These are phyloP conservation scores for Colletotrichum liriopes DNA, from an alignment of 2,329 filamentous ascomycete species.

Conservation along the genomic window DNA sequence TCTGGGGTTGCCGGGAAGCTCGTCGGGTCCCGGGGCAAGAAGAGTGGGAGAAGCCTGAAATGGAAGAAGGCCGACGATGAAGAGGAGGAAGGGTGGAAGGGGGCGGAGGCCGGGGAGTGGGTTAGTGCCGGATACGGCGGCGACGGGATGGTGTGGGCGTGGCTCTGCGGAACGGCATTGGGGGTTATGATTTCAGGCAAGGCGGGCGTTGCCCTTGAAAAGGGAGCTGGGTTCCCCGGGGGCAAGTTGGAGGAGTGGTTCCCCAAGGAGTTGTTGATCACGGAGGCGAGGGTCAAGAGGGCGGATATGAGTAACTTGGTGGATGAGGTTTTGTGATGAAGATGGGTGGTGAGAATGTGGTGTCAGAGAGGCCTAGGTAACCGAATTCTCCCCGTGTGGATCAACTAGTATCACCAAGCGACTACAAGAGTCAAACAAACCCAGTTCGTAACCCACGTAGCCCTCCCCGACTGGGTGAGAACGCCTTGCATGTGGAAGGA, in stretches of 20 bases:
- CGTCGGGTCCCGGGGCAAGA: background rate
- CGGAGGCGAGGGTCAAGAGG: conserved; percentile 53
- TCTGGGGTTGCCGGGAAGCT: conserved; percentile 46
- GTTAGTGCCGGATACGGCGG: conserved; percentile 67
- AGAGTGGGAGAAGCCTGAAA: accelerated
- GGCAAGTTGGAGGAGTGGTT: conserved; percentile 59
- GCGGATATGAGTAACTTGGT: conserved; percentile 56
- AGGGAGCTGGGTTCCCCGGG: conserved; percentile 53
- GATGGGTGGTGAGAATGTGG: too few species aligned
- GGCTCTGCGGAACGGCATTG: conserved; percentile 65
- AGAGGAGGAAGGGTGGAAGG: background rate
- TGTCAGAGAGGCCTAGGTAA: too few species aligned
- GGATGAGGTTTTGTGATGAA: conserved; percentile 40
- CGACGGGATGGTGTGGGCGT: conserved; percentile 69
- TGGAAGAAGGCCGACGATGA: background rate
- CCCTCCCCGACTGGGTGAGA: too few species aligned
- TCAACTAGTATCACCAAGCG: too few species aligned
- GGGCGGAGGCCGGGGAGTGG: conserved; percentile 60
- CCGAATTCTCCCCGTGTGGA: too few species aligned
- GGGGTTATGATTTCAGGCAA: conserved; percentile 62
- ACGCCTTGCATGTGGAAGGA: too few species aligned
- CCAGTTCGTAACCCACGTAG: too few species aligned
- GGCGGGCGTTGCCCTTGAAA: conserved; percentile 50
- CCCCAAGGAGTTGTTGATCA: conserved; percentile 54
- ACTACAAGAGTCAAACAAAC: too few species aligned